Percentiles rank a stretch among this genome's conserved stretches.
Evolutionary conservation across 176 grass and related monocot species (phyloP).

Genomic region (Rhynchospora breviuscula): DNA sequence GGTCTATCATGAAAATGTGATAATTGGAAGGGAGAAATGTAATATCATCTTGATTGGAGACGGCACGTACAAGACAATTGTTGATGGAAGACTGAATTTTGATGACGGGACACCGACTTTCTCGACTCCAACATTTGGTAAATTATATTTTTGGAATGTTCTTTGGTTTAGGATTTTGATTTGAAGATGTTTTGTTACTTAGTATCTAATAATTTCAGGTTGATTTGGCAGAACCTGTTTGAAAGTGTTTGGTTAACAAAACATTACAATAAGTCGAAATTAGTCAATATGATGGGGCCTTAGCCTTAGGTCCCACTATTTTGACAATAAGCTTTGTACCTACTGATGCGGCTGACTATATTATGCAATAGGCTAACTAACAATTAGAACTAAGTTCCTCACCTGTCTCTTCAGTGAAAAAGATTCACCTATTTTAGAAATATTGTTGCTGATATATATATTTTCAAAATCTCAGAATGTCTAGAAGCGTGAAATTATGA

Average conservation of each 20-base stretch:
- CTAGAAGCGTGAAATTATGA: not conserved
- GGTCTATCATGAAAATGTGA: conserved; percentile 28
- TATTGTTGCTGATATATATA: not conserved
- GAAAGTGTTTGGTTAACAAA: conserved; percentile 22
- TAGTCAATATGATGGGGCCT: not conserved
- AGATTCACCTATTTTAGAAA: not conserved
- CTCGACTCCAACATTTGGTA: conserved; percentile 34
- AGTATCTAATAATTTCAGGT: not conserved
- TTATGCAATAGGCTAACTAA: not conserved
- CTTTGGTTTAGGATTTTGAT: not conserved
- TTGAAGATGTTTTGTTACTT: not conserved
- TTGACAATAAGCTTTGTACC: not conserved
- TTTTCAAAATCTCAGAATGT: not conserved
- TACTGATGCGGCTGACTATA: not conserved
- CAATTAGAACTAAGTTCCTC: not conserved
- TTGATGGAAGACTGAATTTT: conserved; percentile 35
- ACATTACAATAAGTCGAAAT: not conserved
- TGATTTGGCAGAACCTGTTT: not conserved
- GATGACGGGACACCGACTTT: conserved; percentile 30
- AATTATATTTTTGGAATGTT: not conserved
- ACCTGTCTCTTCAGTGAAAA: not conserved
- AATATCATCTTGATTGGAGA: conserved; percentile 32
- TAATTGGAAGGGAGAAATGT: conserved; percentile 1
- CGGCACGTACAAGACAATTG: conserved; percentile 13
- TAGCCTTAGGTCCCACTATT: not conserved